Evolutionary conservation across 2,329 filamentous ascomycete genomes (phyloP).

Genomic region (Fulvia fulva): DNA sequence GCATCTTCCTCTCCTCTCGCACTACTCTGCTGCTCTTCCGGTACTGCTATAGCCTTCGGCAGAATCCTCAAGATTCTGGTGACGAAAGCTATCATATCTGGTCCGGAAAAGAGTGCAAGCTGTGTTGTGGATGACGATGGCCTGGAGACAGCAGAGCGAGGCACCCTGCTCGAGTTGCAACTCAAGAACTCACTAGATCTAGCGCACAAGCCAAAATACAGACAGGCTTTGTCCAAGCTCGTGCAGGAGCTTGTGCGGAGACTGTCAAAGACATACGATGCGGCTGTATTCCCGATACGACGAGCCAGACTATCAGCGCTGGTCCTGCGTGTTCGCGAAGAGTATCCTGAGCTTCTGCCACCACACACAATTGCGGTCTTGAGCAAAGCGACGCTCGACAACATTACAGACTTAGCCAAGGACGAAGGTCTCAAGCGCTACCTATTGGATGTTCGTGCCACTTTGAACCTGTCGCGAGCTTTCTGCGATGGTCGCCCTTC

Average conservation of each 20-base stretch:
- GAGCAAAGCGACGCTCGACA: constrained; percentile 1
- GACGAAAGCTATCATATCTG: constrained; percentile 12
- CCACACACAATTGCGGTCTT: constrained; percentile 13
- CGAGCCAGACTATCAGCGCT: constrained; percentile 25
- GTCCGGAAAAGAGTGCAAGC: constrained; percentile 14
- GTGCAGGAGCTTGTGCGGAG: constrained; percentile 16
- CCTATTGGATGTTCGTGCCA: constrained; percentile 35
- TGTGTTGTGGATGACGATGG: constrained; percentile 34
- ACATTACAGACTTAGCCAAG: constrained; percentile 17
- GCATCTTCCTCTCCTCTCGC: constrained; percentile 47
- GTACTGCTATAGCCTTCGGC: constrained; percentile 17
- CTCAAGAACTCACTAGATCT: constrained; percentile 27
- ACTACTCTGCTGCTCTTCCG: constrained; percentile 22
- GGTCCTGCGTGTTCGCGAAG: constrained; percentile 22
- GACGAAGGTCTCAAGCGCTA: constrained; percentile 36
- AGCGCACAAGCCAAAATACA: constrained; percentile 22
- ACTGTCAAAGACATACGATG: constrained; percentile 23
- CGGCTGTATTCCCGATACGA: constrained; percentile 26
- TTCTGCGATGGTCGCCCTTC: constrained; percentile 37
- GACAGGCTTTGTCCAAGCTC: constrained; percentile 11
- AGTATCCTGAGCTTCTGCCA: constrained; percentile 22
- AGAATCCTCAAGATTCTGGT: constrained; percentile 23
- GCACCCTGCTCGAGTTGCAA: constrained; percentile 43
- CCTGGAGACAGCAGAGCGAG: constrained; percentile 31
- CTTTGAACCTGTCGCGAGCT: constrained; percentile 39